Evolutionary conservation across 129 eudicot genomes (phyloP), one percentile per base, ranked within the genome.

Genomic region (Lonicera japonica): DNA sequence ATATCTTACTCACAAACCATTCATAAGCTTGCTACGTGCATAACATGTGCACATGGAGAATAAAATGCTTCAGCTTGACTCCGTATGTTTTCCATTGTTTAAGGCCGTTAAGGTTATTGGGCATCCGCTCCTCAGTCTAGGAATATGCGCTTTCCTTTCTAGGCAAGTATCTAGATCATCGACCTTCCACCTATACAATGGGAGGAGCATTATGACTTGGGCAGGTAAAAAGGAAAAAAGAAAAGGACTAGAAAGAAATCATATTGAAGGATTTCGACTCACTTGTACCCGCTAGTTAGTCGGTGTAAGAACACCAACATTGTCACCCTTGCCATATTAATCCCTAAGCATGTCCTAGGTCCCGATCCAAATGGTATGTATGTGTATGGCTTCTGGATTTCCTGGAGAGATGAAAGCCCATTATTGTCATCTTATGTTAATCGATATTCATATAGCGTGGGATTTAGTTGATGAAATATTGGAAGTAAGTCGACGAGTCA

Each of bases 341-440:
- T 70, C 58, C 90, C 90, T 68, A 83, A 72, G 72, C 86, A 83
- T 41, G 83, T 83, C 65, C 83, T 71, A 8, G 83, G 80, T 17
- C 90, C 90, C 46, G 83, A 79, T 63, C 83, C 86, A 16, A 79
- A 83, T 2, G 90, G 90, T 73, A 83, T 73, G 61, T 83, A 83
- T 38, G 71, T 79, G 25, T 73, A 83, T 29, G 86, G 86, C 74
- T 76, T 80, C 17, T 59, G 81, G 48, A 69, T 65, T 59, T 83
- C 86, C 90, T 83, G 79, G 3, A 71, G 4, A 53, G 61, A 21
- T 17, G 38, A 45, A 5, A 21, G 29, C 21, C 21, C 60, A 64
- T 25, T 56, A 61, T 61, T 45, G 21, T 21, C 23, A 57, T 53
- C 73, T 24, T 75, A 36, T 29, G 47, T 55, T 38, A 21, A 63